Base-by-base conservation (phyloP, 495 filamentous ascomycete genomes). In the Entonaema liquescens region DNA sequence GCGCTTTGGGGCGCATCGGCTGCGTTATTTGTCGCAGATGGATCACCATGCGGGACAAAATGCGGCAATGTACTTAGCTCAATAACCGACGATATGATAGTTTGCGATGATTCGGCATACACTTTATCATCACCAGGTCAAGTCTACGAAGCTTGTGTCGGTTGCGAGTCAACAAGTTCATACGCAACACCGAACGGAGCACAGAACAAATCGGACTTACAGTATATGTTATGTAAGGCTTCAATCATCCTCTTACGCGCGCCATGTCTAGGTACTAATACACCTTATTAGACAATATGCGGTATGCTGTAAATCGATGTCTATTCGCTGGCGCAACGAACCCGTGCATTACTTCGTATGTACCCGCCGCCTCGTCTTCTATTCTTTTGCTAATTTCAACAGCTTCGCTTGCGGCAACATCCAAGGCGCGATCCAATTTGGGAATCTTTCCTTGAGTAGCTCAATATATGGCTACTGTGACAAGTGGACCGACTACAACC, bases 301-400 rank as follows among this genome's bases (percentile, higher is more conserved):
- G 84, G 59, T 81, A 73, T 70, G 77, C 80, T 28, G 57, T 79
- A 23, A 78, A 75, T 13, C 60, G 71, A 17, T 86, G 84, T 60
- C 57, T 86, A n/a, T 85, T 72, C 36, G 60, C 65, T 12, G 50
- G 65, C 13, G 29, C 31, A 5, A 67, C 62, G 57, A 79, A 70
- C 29, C 83, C 80, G 11, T 85, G 83, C 55, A 68, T 78, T 2
- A 83, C 80, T 50, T 64, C 65, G 83, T 85, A 73, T 67, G 79
- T 73, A 26, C 31, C 26, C 8, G 3, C n/a, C 4, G 5, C 26
- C 25, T 53, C 23, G 33, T 47, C 44, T 62, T 50, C 44, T 55
- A 9, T 7, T 15, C 3, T 21, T 25, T 72, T 52, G 74, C 60
- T 72, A 35, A 66, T 59, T 38, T 42, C 42, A 17, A 5, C 25